These are phyloP conservation scores for Colletotrichum tropicale DNA, from an alignment of 2,329 filamentous ascomycete species.

Conservation along the genomic window DNA sequence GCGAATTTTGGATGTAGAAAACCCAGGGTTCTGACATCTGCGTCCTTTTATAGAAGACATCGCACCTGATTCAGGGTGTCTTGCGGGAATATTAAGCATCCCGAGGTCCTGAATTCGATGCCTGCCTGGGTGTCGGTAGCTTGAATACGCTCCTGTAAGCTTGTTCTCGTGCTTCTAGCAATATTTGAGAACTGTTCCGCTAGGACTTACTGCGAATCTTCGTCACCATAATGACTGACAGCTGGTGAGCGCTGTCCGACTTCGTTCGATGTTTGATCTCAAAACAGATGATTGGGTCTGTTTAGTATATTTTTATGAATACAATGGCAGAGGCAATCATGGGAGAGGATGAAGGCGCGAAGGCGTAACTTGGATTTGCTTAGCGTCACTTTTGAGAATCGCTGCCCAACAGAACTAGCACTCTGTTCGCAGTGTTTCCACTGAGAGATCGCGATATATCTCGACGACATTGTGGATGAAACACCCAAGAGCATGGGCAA, in stretches of 20 bases:
- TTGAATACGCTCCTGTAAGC: neutral
- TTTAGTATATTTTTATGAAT: neutral
- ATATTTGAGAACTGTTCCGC: too few species aligned
- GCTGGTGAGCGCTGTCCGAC: neutral
- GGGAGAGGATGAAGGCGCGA: fast-evolving
- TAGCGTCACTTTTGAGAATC: neutral
- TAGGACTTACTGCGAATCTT: neutral
- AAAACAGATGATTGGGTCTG: neutral
- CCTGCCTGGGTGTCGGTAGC: neutral
- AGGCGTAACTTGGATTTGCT: fast-evolving
- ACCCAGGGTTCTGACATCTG: neutral
- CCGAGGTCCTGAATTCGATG: neutral
- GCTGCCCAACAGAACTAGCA: neutral
- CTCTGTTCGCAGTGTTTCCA: neutral
- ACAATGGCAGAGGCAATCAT: neutral
- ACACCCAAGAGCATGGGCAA: fast-evolving
- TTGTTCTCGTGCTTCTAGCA: fast-evolving
- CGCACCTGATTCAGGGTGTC: neutral
- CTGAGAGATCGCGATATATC: too few species aligned
- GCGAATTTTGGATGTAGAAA: too few species aligned
- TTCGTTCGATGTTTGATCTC: fast-evolving
- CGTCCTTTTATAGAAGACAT: neutral
- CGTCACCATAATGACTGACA: fast-evolving
- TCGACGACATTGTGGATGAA: fast-evolving
- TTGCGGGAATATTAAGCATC: fast-evolving